Evolutionary conservation across 768 basidiomycete species (phyloP), one percentile per base, ranked within the genome.

Genomic region (Sporobolomyces phaffii): DNA sequence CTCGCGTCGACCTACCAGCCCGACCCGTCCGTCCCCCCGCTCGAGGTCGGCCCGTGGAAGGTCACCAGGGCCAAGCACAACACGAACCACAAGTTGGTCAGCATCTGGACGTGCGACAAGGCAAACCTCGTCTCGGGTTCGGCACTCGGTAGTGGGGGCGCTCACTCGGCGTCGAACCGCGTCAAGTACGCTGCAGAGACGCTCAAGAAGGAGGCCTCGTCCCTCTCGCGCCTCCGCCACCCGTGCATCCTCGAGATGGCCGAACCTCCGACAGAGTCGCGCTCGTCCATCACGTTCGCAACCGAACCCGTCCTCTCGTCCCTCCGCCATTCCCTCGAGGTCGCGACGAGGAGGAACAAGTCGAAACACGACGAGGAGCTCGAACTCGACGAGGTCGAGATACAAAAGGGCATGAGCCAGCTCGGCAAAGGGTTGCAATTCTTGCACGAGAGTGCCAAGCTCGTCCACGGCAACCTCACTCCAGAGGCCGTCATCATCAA

Each of bases 371-470:
- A 44, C 75, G 85, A 60, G 84, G 75, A 76, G 15, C 73, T 77
- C n/a, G 94, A 97, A 75, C 80, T 99, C 28, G 96, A 99, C 77
- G 96, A 99, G 80, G 87, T 97, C 45, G 96, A 99, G 81, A 91
- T 97, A 43, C 96, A 97, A 76, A 98, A 98, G 78, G 96, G 96
- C 18, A 86, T 94, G 36, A 81, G 97, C 45, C 96, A 98, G 76
- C 78, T 99, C 15, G 77, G 77, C 2, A 77, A 77, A 63, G 80
- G 76, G 0, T 58, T 81, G 22, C 73, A 75, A 7, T 99, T 99
- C 78, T 79, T 99, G 20, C 96, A 99, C 78, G 85, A 84, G 15
- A 93, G 91, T 29, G 96, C 91, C 8, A 89, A 88, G 68, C 78
- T 92, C 38, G 89, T 99, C 49, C 96, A 99, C 75, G 85, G 90